These are phyloP conservation scores for Triticum monococcum DNA, from an alignment of 176 grass and related monocot genomes.

Conservation along the genomic window DNA sequence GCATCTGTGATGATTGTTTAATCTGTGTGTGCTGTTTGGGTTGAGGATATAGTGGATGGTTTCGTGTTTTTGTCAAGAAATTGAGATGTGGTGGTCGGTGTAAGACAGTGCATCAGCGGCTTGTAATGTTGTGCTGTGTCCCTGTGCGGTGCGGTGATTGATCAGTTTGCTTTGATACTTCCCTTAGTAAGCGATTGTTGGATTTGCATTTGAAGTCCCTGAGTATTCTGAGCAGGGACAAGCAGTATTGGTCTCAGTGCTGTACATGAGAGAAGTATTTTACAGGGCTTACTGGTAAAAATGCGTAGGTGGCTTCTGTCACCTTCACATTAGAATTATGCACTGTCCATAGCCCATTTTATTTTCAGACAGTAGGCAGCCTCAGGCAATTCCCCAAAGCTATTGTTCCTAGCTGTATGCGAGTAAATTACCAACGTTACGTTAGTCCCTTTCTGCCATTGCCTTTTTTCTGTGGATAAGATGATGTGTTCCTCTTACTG, in stretches of 20 bases:
- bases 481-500: not conserved
- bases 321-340: not conserved
- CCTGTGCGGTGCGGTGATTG: not conserved
- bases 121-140: not conserved
- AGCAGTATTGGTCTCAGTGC: not conserved
- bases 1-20: not conserved
- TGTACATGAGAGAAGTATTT: constrained; percentile 2
- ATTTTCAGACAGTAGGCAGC: not conserved
- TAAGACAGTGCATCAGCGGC: not conserved
- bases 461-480: not conserved
- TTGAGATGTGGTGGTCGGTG: not conserved
- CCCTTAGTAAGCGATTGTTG: not conserved
- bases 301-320: not conserved
- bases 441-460: not conserved
- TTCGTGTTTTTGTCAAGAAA: not conserved
- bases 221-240: constrained; percentile 1
- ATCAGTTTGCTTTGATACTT: not conserved
- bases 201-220: not conserved
- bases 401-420: not conserved
- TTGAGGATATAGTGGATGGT: not conserved
- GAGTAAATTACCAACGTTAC: not conserved
- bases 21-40: not conserved
- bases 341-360: not conserved
- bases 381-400: not conserved
- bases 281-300: not conserved